Conservation (phyloP, 306 rosid species). For the Trichosanthes cucumerina region DNA sequence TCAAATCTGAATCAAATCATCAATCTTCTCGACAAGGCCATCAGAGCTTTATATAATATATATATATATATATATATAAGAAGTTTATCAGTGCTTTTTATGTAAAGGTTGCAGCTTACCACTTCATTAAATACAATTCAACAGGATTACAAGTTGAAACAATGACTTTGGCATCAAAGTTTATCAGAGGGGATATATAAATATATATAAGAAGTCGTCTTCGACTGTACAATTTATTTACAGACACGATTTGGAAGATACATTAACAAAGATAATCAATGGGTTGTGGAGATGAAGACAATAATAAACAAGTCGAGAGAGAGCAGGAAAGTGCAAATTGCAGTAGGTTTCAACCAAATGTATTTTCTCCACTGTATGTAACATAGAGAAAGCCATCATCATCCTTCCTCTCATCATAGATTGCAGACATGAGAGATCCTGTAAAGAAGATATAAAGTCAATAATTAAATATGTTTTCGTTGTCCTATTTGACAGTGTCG, state of each 20-base stretch:
- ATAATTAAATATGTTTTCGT: not conserved
- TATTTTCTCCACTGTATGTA: conserved; percentile 43
- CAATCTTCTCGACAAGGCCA: not conserved
- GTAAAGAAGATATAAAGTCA: not conserved
- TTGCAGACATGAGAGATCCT: conserved; percentile 15
- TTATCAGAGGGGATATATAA: not conserved
- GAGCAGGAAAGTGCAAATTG: not conserved
- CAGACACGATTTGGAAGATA: not conserved
- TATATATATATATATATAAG: too few species aligned
- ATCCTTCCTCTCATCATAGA: conserved; percentile 41
- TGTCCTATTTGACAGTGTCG: not conserved
- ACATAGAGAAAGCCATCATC: conserved; percentile 15
- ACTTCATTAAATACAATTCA: not conserved
- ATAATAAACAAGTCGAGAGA: not conserved
- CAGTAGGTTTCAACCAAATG: conserved; percentile 24
- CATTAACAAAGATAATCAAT: not conserved
- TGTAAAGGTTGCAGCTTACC: not conserved
- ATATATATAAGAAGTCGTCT: not conserved
- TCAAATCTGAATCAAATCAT: not conserved
- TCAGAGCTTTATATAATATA: not conserved
- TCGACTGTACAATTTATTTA: conserved; percentile 5
- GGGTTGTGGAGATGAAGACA: not conserved
- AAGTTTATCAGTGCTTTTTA: too few species aligned
- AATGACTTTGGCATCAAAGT: not conserved
- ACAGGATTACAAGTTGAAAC: not conserved